Base-by-base conservation (phyloP, 495 filamentous ascomycete species). In the Oidiodendron maius region DNA sequence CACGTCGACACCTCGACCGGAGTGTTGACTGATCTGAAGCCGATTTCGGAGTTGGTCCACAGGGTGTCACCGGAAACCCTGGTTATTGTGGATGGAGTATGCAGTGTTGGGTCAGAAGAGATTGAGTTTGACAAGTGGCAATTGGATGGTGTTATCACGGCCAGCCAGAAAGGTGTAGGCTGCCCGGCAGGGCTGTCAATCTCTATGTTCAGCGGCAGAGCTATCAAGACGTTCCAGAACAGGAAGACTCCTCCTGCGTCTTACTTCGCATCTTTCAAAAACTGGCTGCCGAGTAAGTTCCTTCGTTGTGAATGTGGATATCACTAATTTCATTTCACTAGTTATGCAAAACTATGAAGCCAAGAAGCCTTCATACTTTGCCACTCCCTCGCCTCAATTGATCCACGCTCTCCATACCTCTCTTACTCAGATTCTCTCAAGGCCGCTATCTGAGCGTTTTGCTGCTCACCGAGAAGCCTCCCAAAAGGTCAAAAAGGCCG, bases 321-420 rank as follows among this genome's bases (percentile, higher is more conserved):
- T 52, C 43, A 57, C 40, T 48, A 28, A 49, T 21, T 84, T 78
- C 32, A 12, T 37, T 30, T 16, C 8, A n/a, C 15, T 23, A 59
- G 57, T 98, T 61, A 97, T 98, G 93, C 81, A 91, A 71, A 96
- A 96, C 64, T 98, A 98, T 71, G 93, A 98, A 71, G 87, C 87
- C 56, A 84, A 86, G 69, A 98, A 97, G 69, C 80, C 94, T 35
- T 95, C 89, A 11, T 98, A 98, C 72, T 98, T 98, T 64, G 93
- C 93, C 22, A 98, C 93, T 11, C 93, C 93, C 0, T 86, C 89
- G 11, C 95, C 93, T 4, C 93, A 98, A 68, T 82, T 98, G 34
- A 75, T 98, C 55, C 91, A 86, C 63, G 93, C 93, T 26, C 81
- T 98, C 35, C 87, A 98, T 72, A 96, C 93, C 17, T 82, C 91